Base-by-base conservation (phyloP, 768 basidiomycete genomes). In the Peribolospora baueri region DNA sequence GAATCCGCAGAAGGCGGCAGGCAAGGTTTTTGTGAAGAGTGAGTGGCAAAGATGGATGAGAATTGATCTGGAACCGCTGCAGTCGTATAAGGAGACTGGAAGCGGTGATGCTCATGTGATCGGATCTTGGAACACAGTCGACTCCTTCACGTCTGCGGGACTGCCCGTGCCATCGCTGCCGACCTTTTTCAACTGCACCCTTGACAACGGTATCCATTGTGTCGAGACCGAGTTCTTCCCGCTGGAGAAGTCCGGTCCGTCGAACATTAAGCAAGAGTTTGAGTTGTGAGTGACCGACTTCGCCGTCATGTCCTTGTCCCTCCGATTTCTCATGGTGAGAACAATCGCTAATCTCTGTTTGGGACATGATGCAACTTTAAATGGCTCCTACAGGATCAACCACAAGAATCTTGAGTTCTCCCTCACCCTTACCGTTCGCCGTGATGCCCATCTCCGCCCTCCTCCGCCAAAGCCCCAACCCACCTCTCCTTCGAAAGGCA, bases 181-280 rank as follows among this genome's bases (percentile, higher is more conserved):
- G 0, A 87, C 88, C 0, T 73, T 70, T 38, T 70, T 93, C 56
- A 81, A 80, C 7, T 85, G 85, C 66, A 86, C 85, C 0, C 72
- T 97, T 58, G 93, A 97, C 68, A 97, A 97, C 62, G 90, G 88
- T 6, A 90, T 95, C 51, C 88, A 93, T 67, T 88, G 82, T 59
- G 90, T 95, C 83, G 4, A 93, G 85, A 6, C 86, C 83, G 1
- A 65, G 63, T 49, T 59, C 58, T 40, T 54, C 39, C 11, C 2
- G 52, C n/a, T 36, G 53, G 46, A 6, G 82, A 84, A 62, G 76
- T 73, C 54, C 70, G 72, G n/a, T 65, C 88, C 3, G 70, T 66
- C 39, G 63, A 66, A 46, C 76, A 81, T 90, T 54, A 80, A 84
- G 50, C 84, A 87, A 65, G 86, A 90, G 65, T 90, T 90, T 62